Evolutionary conservation across 2,329 filamentous ascomycete species (phyloP), one percentile per base, ranked within the genome.

Genomic region (Microcyclospora pomicola): DNA sequence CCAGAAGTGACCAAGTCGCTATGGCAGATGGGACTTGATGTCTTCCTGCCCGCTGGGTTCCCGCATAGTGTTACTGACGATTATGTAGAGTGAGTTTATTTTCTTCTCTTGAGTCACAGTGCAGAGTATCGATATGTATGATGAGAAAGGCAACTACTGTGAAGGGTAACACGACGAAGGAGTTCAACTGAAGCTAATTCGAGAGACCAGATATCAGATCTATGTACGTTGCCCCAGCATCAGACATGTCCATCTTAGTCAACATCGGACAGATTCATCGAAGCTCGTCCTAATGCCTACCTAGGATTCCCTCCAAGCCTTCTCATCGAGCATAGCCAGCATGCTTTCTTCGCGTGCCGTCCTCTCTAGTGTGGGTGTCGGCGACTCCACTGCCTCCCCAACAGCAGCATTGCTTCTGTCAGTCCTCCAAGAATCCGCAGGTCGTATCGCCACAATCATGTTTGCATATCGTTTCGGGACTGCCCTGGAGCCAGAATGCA

Each of bases 21-120:
- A 40, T 55, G 54, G 47, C 60, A 60, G 48, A 57, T 46, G 38
- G 44, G 74, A 2, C 56, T 86, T 31, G 77, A 84, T 48, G 73
- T 87, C 19, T 93, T 94, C 55, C 69, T 94, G 1, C 87, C 87
- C 0, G 77, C 82, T 1, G 86, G 86, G n/a, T 95, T 80, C 59
- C 87, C 86, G 1, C 74, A 86, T 48, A 91, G 80, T 35, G 87
- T 95, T 24, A 88, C 81, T 1, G 66, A 74, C 11, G 86, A 95
- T 59, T 95, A 95, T 59, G 66, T 85, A 4, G 69, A 79, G 64
- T 92, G 73, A 58, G 78, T 60, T 71, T 50, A 67, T 24, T 7
- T 5, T 24, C 4, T 4, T 7, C 19, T 7, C 19, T 24, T 24
- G 7, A n/a, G 15, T 9, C 33, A n/a, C 14, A 10, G 7, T 12